Conservation (phyloP, 2,329 filamentous ascomycete species). For the Tolypocladium endophyticum region DNA sequence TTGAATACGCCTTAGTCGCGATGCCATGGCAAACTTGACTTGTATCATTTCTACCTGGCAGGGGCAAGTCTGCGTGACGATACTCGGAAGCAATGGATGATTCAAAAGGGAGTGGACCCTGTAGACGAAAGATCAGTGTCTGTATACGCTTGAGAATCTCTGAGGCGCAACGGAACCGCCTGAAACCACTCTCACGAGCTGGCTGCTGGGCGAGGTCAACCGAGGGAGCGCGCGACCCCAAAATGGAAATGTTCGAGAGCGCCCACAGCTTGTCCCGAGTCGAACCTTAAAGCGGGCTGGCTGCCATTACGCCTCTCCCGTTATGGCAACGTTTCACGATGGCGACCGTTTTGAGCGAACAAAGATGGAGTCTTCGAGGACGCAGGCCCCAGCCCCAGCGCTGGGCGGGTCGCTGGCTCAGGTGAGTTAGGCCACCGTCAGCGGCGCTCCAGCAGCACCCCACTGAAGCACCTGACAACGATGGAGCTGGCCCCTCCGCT, state of each 20-base stretch:
- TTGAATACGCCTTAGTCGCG: not conserved
- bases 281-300: not conserved
- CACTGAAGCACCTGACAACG: not conserved
- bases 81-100: too few relatives aligned
- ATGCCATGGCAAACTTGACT: not conserved
- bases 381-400: not conserved
- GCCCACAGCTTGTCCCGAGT: not conserved
- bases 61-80: not conserved
- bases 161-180: not conserved
- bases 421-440: not conserved
- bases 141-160: not conserved
- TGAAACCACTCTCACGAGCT: not conserved
- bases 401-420: not conserved
- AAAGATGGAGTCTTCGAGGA: not conserved
- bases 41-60: not conserved
- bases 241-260: slow-evolving; percentile 1
- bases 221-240: not conserved
- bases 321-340: not conserved
- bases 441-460: not conserved
- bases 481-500: not conserved
- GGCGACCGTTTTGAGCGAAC: not conserved
- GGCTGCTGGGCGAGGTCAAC: not conserved
- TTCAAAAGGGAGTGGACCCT: not conserved
- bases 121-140: not conserved
- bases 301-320: not conserved